These are phyloP conservation scores for Solanum appendiculatum DNA, from an alignment of 257 asterid species.

Conservation along the genomic window DNA sequence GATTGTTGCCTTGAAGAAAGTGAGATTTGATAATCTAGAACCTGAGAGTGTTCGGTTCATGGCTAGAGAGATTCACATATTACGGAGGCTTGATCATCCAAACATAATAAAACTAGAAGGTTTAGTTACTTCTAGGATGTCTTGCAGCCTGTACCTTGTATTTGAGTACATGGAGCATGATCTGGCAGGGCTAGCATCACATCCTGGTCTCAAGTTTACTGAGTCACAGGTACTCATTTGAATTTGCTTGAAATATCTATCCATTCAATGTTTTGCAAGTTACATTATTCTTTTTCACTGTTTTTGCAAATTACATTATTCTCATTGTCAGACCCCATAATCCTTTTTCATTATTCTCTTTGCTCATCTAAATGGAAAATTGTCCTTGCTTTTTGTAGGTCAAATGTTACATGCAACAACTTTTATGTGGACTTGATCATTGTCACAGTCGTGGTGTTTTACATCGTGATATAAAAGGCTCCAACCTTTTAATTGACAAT, in stretches of 20 bases:
- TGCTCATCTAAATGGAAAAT: background rate
- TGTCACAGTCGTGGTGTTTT: conserved; percentile 78
- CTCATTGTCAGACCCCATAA: background rate
- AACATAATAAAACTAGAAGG: conserved; percentile 88
- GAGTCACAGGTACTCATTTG: conserved; percentile 67
- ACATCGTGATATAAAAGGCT: conserved; percentile 95
- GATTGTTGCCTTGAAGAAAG: conserved; percentile 88
- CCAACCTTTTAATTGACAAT: conserved; percentile 82
- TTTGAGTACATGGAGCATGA: conserved; percentile 99
- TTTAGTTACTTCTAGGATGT: conserved; percentile 88
- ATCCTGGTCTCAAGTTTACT: conserved; percentile 71
- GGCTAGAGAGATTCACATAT: conserved; percentile 93
- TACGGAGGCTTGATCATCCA: conserved; percentile 85
- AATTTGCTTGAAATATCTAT: background rate
- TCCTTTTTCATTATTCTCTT: background rate
- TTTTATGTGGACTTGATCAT: conserved; percentile 74
- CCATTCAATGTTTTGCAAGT: background rate
- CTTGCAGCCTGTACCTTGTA: conserved; percentile 90
- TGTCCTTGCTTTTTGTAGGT: conserved; percentile 37
- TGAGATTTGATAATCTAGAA: conserved; percentile 89
- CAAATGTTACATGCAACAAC: conserved; percentile 89
- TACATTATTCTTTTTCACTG: background rate
- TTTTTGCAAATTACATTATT: background rate
- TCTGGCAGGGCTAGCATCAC: conserved; percentile 85
- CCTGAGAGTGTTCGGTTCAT: conserved; percentile 96